Evolutionary conservation across 441 rosid genomes (phyloP).

Genomic region (Erysimum cheiri): DNA sequence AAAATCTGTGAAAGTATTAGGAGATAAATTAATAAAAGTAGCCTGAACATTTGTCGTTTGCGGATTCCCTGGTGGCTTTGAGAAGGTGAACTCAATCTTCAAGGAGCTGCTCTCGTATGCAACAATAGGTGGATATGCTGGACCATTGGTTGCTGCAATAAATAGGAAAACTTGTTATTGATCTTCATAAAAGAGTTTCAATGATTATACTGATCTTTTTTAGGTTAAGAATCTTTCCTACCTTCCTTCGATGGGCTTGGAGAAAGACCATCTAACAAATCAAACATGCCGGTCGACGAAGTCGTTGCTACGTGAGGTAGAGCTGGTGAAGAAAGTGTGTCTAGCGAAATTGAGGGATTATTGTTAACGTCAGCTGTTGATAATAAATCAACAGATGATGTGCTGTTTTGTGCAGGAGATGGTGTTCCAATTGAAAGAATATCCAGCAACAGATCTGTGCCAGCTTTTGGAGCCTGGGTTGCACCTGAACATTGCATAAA

Average conservation of each 20-base stretch:
- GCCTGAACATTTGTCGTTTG: conserved; percentile 75
- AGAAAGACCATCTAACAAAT: conserved; percentile 86
- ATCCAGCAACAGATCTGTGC: conserved; percentile 85
- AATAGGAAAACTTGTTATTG: conserved; percentile 38
- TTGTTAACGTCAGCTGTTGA: conserved; percentile 55
- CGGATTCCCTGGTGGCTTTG: conserved; percentile 79
- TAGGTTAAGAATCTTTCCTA: conserved; percentile 41
- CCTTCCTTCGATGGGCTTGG: conserved; percentile 69
- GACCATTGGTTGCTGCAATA: conserved; percentile 76
- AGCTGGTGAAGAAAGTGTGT: conserved; percentile 57
- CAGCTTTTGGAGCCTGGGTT: conserved; percentile 70
- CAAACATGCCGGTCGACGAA: conserved; percentile 63
- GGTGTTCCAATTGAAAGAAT: conserved; percentile 85
- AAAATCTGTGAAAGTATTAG: conserved; percentile 72
- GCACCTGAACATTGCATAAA: conserved; percentile 49
- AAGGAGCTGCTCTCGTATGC: conserved; percentile 89
- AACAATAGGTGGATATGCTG: conserved; percentile 74
- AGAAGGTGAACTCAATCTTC: conserved; percentile 79
- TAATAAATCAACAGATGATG: conserved; percentile 63
- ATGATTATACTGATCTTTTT: not conserved
- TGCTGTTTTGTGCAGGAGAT: conserved; percentile 59
- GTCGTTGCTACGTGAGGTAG: conserved; percentile 50
- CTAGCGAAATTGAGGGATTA: conserved; percentile 50
- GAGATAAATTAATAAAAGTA: conserved; percentile 77
- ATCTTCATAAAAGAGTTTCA: conserved; percentile 15